phyloP scores from a whole-genome alignment of 768 basidiomycete species.

The Cytidiella melzeri region DNA sequence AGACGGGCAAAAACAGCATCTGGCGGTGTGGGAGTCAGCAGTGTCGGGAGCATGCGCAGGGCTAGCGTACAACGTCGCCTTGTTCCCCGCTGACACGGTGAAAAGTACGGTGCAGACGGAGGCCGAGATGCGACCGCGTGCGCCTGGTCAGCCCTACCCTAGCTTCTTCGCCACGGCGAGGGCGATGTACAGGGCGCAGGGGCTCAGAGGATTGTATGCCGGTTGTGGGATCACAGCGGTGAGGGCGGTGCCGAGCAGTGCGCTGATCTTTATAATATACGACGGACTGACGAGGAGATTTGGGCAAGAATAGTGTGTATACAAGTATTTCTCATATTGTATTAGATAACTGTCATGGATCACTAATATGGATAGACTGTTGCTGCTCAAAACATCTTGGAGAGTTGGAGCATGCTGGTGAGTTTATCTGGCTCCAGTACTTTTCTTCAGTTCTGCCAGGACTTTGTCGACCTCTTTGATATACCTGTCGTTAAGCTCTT shows the following conservation, averaged over 20 bases:
- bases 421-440: constrained; percentile 28
- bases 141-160: constrained; percentile 27
- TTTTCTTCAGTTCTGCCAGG: constrained; percentile 57
- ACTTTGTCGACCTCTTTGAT: constrained; percentile 63
- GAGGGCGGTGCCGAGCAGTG: constrained; percentile 82
- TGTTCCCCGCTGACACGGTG: constrained; percentile 93
- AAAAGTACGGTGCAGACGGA: constrained; percentile 95
- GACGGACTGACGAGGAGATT: constrained; percentile 62
- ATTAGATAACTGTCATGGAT: too few relatives aligned
- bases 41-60: constrained; percentile 83
- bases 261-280: constrained; percentile 90
- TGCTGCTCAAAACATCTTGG: background rate
- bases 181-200: constrained; percentile 70
- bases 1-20: constrained; percentile 25
- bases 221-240: constrained; percentile 90
- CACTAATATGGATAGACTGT: constrained; percentile 1
- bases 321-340: too few relatives aligned
- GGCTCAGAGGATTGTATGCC: constrained; percentile 81
- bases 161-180: constrained; percentile 54
- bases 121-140: constrained; percentile 68
- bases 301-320: constrained; percentile 3
- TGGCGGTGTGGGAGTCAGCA: constrained; percentile 71
- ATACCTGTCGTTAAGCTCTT: constrained; percentile 60
- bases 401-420: background rate
- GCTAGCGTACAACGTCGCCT: constrained; percentile 75